phyloP scores from a whole-genome alignment of 768 basidiomycete genomes.

The Boletus sp. region DNA sequence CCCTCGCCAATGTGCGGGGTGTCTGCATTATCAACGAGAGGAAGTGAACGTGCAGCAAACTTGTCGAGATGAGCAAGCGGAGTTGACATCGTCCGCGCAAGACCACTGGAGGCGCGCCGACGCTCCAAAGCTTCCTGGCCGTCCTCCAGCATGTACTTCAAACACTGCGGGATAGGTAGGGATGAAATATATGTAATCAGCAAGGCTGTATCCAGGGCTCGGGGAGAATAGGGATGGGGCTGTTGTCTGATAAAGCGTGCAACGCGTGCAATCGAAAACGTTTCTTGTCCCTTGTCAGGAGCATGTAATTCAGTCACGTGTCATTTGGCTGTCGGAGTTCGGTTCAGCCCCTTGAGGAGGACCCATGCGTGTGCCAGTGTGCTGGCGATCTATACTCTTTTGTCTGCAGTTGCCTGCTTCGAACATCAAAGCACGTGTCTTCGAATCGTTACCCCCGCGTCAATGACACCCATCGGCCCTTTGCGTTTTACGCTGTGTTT shows the following conservation, averaged over 20 bases:
- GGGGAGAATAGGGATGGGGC: not conserved
- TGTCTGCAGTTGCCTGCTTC: too few relatives aligned
- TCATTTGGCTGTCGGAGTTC: too few relatives aligned
- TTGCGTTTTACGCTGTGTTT: not conserved
- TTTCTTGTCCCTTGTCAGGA: not conserved
- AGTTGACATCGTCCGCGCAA: constrained; percentile 9
- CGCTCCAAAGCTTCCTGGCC: not conserved
- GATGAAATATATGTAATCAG: not conserved
- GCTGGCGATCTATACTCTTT: too few relatives aligned
- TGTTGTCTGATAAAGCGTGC: not conserved
- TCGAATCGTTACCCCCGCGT: not conserved
- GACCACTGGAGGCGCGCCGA: not conserved
- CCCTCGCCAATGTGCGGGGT: constrained; percentile 2
- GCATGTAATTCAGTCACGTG: constrained; percentile 10
- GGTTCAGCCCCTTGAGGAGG: too few relatives aligned
- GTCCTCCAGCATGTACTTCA: not conserved
- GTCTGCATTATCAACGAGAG: constrained; percentile 3
- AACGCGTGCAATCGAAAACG: not conserved
- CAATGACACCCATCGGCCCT: not conserved
- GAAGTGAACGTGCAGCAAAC: constrained; percentile 3
- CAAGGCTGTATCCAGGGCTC: not conserved
- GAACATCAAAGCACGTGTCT: not conserved
- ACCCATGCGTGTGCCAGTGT: too few relatives aligned
- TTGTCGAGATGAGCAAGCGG: constrained; percentile 8
- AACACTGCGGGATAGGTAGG: not conserved